These are phyloP conservation scores for Diaporthe sp. DNA, from an alignment of 2,329 filamentous ascomycete species.

Conservation along the genomic window DNA sequence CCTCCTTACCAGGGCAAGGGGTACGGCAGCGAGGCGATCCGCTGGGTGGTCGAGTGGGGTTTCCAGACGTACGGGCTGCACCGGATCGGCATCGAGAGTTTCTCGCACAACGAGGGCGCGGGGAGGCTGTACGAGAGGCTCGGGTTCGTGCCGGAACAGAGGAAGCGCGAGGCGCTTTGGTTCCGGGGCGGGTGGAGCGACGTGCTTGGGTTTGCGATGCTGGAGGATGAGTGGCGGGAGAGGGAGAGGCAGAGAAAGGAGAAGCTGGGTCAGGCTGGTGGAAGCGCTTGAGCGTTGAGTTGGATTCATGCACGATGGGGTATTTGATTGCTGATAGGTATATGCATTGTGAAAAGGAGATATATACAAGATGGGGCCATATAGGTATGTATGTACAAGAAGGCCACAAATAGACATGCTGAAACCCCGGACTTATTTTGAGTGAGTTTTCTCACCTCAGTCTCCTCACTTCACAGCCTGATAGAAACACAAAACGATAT, in stretches of 20 bases:
- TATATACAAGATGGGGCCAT: slow-evolving; percentile 5
- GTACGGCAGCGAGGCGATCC: slow-evolving; percentile 54
- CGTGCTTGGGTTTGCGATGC: slow-evolving; percentile 48
- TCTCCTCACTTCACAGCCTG: neutral
- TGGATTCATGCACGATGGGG: too few relatives aligned
- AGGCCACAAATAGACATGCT: neutral
- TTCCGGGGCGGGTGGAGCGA: slow-evolving; percentile 52
- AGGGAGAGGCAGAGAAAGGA: neutral
- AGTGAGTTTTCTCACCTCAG: neutral
- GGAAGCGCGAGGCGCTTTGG: slow-evolving; percentile 56
- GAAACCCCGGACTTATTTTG: neutral
- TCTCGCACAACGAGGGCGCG: slow-evolving; percentile 50
- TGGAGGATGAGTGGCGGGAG: slow-evolving; percentile 40
- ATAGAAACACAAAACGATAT: neutral
- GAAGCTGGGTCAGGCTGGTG: neutral
- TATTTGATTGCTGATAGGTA: neutral
- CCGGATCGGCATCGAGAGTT: slow-evolving; percentile 49
- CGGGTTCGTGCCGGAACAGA: slow-evolving; percentile 56
- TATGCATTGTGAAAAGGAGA: neutral
- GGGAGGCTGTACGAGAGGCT: slow-evolving; percentile 49
- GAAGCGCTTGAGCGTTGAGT: neutral
- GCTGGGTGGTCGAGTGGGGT: slow-evolving; percentile 52
- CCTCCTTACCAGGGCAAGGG: slow-evolving; percentile 48
- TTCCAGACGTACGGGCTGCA: slow-evolving; percentile 52
- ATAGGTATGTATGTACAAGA: slow-evolving; percentile 16